Percentiles rank a stretch among this genome's conserved stretches.
phyloP scores from a whole-genome alignment of 805 yeast species.

The Pichia exigua region DNA sequence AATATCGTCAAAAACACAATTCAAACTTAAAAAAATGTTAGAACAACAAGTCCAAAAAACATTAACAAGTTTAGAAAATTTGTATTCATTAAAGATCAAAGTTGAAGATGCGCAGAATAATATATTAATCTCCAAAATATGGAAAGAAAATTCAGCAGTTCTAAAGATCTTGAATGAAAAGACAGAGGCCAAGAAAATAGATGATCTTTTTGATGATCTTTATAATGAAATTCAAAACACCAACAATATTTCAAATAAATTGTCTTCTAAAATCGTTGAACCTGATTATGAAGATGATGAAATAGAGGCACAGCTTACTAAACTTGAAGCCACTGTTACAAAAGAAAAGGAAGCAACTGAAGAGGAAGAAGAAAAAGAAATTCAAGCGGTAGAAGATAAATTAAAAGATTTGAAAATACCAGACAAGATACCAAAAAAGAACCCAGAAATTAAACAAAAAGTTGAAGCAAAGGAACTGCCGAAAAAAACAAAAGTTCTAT shows the following conservation, averaged over 20 bases:
- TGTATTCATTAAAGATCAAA: slow-evolving; percentile 17
- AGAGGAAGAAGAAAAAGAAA: slow-evolving; percentile 3
- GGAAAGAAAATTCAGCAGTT: slow-evolving; percentile 20
- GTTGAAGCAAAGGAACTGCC: not conserved
- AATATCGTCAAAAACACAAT: slow-evolving; percentile 18
- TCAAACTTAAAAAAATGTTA: slow-evolving; percentile 18
- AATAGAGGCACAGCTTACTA: slow-evolving; percentile 19
- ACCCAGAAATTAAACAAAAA: not conserved
- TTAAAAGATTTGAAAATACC: slow-evolving; percentile 10
- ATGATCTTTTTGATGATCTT: slow-evolving; percentile 16
- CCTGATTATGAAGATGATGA: slow-evolving; percentile 16
- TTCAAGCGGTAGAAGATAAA: slow-evolving; percentile 7
- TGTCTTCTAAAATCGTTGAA: slow-evolving; percentile 8
- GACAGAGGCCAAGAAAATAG: slow-evolving; percentile 14
- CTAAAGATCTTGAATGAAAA: slow-evolving; percentile 20
- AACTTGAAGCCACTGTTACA: slow-evolving; percentile 9
- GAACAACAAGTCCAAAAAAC: slow-evolving; percentile 18
- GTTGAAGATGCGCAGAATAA: slow-evolving; percentile 25
- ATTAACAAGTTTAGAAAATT: slow-evolving; percentile 16
- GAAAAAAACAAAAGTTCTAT: not conserved
- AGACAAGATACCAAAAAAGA: slow-evolving; percentile 6
- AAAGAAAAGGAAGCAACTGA: not conserved
- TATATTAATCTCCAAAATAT: slow-evolving; percentile 15
- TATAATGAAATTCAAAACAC: slow-evolving; percentile 14
- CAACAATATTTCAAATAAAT: slow-evolving; percentile 13